A percentile compares a stretch with the other conserved stretches of the same genome.
Evolutionary conservation across 148 eudicot species (phyloP).

Genomic region (Arbutus unedo): DNA sequence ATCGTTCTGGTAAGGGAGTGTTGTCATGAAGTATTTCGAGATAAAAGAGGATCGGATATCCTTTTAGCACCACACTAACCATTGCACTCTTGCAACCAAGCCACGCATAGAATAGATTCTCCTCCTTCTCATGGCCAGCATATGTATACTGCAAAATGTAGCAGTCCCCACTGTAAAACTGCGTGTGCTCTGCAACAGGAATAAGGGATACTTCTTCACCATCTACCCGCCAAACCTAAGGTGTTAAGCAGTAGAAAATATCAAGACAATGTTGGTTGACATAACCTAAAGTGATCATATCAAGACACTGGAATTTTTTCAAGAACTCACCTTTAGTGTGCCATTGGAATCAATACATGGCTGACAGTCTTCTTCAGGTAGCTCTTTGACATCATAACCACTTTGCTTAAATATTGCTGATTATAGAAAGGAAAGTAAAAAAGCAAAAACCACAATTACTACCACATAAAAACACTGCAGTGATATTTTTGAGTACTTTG

Average conservation of each 20-base stretch:
- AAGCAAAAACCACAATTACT: neutral
- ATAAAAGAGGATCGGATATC: neutral
- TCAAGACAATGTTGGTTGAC: neutral
- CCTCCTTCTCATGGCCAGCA: slow-evolving; percentile 31
- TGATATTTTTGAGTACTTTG: neutral
- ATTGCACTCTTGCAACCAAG: slow-evolving; percentile 36
- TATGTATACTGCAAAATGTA: slow-evolving; percentile 44
- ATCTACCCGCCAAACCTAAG: slow-evolving; percentile 46
- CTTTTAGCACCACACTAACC: slow-evolving; percentile 20
- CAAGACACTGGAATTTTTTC: neutral
- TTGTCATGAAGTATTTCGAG: neutral
- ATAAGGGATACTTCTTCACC: slow-evolving; percentile 25
- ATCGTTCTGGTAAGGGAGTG: neutral
- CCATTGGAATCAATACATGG: slow-evolving; percentile 33
- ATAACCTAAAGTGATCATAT: neutral
- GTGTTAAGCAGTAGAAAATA: neutral
- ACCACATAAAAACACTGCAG: neutral
- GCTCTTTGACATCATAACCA: slow-evolving; percentile 45
- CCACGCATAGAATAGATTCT: slow-evolving; percentile 45
- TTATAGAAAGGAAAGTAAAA: slow-evolving; percentile 9
- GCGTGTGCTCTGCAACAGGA: slow-evolving; percentile 29
- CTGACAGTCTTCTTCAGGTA: slow-evolving; percentile 38
- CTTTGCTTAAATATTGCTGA: slow-evolving; percentile 49
- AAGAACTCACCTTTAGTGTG: slow-evolving; percentile 30
- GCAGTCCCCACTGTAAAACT: slow-evolving; percentile 44